Percentiles rank a stretch among this genome's conserved stretches.
Conservation (phyloP, 164 flowering plant species). For the Santalum album region DNA sequence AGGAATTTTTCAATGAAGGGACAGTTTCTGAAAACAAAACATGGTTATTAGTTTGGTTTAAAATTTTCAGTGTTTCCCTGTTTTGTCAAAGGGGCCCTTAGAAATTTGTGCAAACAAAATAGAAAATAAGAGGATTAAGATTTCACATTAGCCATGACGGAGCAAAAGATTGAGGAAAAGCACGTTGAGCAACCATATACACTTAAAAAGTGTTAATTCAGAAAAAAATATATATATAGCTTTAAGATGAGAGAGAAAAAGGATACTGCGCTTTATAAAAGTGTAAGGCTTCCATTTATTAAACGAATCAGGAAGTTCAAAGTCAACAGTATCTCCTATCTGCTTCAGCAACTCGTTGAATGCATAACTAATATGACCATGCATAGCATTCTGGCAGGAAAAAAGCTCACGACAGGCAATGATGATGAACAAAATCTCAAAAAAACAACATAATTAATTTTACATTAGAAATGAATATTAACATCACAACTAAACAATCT, state of each 20-base stretch:
- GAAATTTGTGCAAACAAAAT: too few species aligned
- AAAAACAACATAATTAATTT: too few species aligned
- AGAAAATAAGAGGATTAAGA: too few species aligned
- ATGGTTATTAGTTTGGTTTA: too few species aligned
- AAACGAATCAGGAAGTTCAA: constrained; percentile 69
- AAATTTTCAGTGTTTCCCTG: too few species aligned
- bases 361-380: constrained; percentile 18
- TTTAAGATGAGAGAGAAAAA: neutral
- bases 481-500: too few species aligned
- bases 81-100: neutral
- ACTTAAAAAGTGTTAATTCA: neutral
- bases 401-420: too few species aligned
- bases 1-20: too few species aligned
- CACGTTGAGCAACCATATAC: neutral
- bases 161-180: neutral
- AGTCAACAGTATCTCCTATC: constrained; percentile 56
- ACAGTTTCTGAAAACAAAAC: too few species aligned
- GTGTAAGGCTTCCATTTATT: constrained; percentile 48
- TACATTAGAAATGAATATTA: too few species aligned
- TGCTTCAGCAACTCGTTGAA: constrained; percentile 49
- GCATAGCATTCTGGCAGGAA: constrained; percentile 24
- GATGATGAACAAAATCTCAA: too few species aligned
- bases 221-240: neutral
- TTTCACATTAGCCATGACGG: too few species aligned
- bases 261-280: constrained; percentile 83